Base-by-base conservation (phyloP, 139 green algal genomes). In the Dunaliella sp. region DNA sequence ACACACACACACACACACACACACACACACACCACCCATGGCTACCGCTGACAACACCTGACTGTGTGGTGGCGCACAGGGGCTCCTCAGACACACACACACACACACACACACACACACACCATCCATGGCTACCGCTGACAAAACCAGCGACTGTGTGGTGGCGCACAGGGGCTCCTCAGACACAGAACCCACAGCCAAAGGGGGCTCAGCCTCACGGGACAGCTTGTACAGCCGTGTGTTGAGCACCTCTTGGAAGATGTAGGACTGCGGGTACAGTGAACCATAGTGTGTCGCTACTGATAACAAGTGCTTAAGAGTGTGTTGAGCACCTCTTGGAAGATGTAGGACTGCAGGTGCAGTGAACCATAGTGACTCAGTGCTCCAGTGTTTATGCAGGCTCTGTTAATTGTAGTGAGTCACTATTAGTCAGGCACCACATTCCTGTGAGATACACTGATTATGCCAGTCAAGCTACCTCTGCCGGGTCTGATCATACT, bases 201-300 rank as follows among this genome's bases (percentile, higher is more conserved):
- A 96, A 26, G 95, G 94, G 30, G 94, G 94, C 30, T 94, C 81
- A 1, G 25, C 38, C 78, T 86, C 84, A 0, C 95, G 85, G 81
- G 84, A 92, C 1, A 98, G 82, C 85, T 94, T 94, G 86, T 94
- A 97, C 77, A 98, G 88, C 57, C 95, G 90, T 26, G 92, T 89
- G 86, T 96, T 96, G n/a, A 98, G 73, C 28, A 86, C 88, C 24
- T 82, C 80, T 38, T 95, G 86, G 87, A 96, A 96, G 78, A 96
- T 74, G n/a, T 91, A 86, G 3, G 91, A 88, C 80, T 92, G 83
- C 59, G 94, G 84, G 33, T n/a, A n/a, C n/a, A n/a, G n/a, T n/a
- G n/a, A n/a, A n/a, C n/a, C n/a, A n/a, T n/a, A n/a, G n/a, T n/a
- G n/a, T n/a, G n/a, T n/a, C n/a, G n/a, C n/a, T n/a, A n/a, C n/a